These are phyloP conservation scores for Neonothopanus nambi DNA, from an alignment of 1,284 basidiomycete species.

Conservation along the genomic window DNA sequence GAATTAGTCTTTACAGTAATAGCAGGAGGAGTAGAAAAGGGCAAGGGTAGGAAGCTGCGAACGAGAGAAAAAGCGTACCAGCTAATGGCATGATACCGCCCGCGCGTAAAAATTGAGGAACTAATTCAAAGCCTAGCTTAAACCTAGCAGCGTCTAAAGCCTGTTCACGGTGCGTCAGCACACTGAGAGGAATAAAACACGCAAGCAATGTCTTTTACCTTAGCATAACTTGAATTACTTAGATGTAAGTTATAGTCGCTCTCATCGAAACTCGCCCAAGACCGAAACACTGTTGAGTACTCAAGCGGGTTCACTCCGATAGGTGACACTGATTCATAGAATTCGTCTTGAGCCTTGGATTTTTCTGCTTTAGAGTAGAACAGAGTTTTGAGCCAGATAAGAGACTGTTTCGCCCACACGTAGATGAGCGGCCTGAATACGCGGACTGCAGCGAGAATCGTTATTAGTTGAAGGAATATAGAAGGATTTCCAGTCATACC, in stretches of 20 bases:
- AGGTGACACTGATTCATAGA: constrained; percentile 48
- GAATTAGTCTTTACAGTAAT: background rate
- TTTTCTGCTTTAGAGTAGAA: constrained; percentile 42
- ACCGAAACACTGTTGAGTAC: constrained; percentile 36
- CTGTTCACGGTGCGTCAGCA: constrained; percentile 2
- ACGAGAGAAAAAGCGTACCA: too few species aligned
- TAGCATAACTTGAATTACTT: constrained; percentile 77
- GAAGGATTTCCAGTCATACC: constrained; percentile 36
- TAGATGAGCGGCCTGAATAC: constrained; percentile 52
- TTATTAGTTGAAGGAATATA: too few species aligned
- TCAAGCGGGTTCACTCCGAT: constrained; percentile 61
- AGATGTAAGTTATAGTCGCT: constrained; percentile 72
- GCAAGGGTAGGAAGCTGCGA: background rate
- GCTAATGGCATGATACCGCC: constrained; percentile 74
- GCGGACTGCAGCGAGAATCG: constrained; percentile 37
- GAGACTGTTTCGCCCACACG: constrained; percentile 36
- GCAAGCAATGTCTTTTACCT: constrained; percentile 41
- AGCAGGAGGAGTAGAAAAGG: background rate
- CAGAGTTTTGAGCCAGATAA: constrained; percentile 38
- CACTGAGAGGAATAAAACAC: too few species aligned
- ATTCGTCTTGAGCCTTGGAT: constrained; percentile 40
- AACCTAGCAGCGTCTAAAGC: constrained; percentile 46
- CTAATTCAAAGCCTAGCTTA: constrained; percentile 44
- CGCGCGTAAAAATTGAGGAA: constrained; percentile 63
- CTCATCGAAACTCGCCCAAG: constrained; percentile 71